These are phyloP conservation scores for Nannizzia gypsea DNA, from an alignment of 2,329 filamentous ascomycete genomes.

Conservation along the genomic window DNA sequence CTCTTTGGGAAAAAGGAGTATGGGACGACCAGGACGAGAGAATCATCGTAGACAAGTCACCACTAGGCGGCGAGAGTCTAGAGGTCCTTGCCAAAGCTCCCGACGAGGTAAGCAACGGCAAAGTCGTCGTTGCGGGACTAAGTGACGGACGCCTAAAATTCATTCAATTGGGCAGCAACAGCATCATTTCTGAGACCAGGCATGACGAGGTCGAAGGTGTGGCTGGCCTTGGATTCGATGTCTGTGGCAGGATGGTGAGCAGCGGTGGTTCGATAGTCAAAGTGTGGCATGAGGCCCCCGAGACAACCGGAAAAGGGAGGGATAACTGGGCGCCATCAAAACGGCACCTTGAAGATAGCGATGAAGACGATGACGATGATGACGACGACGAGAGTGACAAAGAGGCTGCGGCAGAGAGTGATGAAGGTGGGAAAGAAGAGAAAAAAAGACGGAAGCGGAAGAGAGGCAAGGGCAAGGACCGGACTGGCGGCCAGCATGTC, in stretches of 20 bases:
- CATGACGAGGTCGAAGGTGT: conserved; percentile 87
- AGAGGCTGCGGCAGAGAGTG: conserved; percentile 28
- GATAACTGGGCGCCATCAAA: conserved; percentile 25
- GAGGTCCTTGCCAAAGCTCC: conserved; percentile 67
- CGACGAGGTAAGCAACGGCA: conserved; percentile 51
- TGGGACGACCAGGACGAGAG: conserved; percentile 95
- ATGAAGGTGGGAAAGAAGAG: conserved; percentile 38
- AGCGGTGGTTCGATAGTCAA: conserved; percentile 79
- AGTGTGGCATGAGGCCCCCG: conserved; percentile 66
- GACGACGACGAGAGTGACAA: conserved; percentile 22
- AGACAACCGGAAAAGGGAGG: conserved; percentile 27
- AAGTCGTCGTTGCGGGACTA: conserved; percentile 62
- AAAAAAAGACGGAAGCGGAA: conserved; percentile 40
- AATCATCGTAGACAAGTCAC: conserved; percentile 57
- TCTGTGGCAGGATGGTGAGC: conserved; percentile 73
- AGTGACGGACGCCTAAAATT: conserved; percentile 71
- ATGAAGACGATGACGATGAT: conserved; percentile 34
- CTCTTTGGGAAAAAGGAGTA: conserved; percentile 83
- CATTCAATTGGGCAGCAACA: conserved; percentile 61
- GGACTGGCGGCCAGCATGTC: conserved; percentile 28
- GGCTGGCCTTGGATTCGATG: conserved; percentile 70
- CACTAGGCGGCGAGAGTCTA: conserved; percentile 61
- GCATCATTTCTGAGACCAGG: conserved; percentile 54
- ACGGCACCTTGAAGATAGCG: conserved; percentile 30
- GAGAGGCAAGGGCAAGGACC: conserved; percentile 35